Conservation (phyloP, 495 filamentous ascomycete genomes). For the Delitschia confertaspora region DNA sequence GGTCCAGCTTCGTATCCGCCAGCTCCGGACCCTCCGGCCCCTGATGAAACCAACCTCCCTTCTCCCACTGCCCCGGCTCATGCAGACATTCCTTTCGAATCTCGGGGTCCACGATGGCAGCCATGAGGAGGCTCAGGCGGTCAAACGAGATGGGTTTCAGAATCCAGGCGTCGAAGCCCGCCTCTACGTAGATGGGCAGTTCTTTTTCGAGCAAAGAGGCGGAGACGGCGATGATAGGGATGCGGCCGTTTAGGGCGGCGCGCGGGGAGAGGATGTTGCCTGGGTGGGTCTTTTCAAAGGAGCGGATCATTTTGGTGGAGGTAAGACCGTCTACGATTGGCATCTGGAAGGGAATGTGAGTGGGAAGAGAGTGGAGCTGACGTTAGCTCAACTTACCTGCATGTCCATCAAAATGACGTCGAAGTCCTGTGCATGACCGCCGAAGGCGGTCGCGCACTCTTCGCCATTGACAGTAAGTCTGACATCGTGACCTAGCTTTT, state of each 20-base stretch:
- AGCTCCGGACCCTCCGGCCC: conserved; percentile 6
- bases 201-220: conserved; percentile 72
- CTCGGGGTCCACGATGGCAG: conserved; percentile 32
- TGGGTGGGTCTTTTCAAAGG: conserved; percentile 47
- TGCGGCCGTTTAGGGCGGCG: conserved; percentile 44
- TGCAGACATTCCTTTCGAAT: conserved; percentile 30
- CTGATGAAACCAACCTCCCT: conserved; percentile 35
- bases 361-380: not conserved
- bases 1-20: not conserved
- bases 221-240: conserved; percentile 86
- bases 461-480: conserved; percentile 73
- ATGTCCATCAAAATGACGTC: conserved; percentile 97
- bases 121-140: conserved; percentile 34
- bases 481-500: conserved; percentile 69
- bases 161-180: conserved; percentile 89
- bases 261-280: conserved; percentile 39
- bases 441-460: conserved; percentile 67
- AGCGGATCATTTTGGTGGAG: conserved; percentile 76
- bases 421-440: conserved; percentile 48
- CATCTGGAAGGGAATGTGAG: conserved; percentile 50
- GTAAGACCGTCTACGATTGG: conserved; percentile 82
- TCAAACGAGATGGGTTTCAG: conserved; percentile 37
- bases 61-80: conserved; percentile 34
- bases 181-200: conserved; percentile 59
- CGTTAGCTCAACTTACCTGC: conserved; percentile 47